Evolutionary conservation across 2,329 filamentous ascomycete species (phyloP).

Genomic region (Curvularia verruculosa): DNA sequence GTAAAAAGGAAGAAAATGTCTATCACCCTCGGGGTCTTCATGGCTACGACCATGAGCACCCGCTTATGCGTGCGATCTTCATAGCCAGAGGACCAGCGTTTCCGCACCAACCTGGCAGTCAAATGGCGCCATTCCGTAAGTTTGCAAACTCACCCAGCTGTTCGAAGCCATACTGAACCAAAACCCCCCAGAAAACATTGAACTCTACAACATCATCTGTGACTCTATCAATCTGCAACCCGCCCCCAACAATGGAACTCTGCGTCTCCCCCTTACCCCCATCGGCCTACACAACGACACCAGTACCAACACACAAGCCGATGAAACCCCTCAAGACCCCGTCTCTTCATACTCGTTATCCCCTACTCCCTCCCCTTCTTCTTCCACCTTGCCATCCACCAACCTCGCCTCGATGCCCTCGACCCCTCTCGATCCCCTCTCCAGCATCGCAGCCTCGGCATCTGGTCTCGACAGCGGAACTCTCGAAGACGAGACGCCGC

Average conservation of each 20-base stretch:
- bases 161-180: background rate
- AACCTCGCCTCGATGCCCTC: conserved; percentile 27
- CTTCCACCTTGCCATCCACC: conserved; percentile 3
- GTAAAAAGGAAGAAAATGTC: conserved; percentile 64
- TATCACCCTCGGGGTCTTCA: conserved; percentile 88
- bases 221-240: conserved; percentile 80
- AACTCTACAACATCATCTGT: conserved; percentile 94
- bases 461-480: conserved; percentile 30
- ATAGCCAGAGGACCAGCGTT: conserved; percentile 91
- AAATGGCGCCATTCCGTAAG: conserved; percentile 82
- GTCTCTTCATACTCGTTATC: conserved; percentile 19
- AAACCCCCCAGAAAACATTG: conserved; percentile 92
- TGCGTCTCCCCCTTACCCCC: conserved; percentile 72
- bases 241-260: conserved; percentile 83
- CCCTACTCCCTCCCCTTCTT: conserved; percentile 41
- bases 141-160: conserved; percentile 29
- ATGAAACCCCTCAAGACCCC: conserved; percentile 63
- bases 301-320: conserved; percentile 50
- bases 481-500: conserved; percentile 1
- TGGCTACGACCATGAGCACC: conserved; percentile 93
- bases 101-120: conserved; percentile 80
- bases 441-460: conserved; percentile 32
- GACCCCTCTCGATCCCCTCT: conserved; percentile 18
- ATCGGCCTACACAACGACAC: conserved; percentile 64
- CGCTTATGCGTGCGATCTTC: conserved; percentile 95